A percentile compares a stretch with the other conserved stretches of the same genome.
Evolutionary conservation across 2,329 filamentous ascomycete genomes (phyloP).

Genomic region (Clonostachys chloroleuca): DNA sequence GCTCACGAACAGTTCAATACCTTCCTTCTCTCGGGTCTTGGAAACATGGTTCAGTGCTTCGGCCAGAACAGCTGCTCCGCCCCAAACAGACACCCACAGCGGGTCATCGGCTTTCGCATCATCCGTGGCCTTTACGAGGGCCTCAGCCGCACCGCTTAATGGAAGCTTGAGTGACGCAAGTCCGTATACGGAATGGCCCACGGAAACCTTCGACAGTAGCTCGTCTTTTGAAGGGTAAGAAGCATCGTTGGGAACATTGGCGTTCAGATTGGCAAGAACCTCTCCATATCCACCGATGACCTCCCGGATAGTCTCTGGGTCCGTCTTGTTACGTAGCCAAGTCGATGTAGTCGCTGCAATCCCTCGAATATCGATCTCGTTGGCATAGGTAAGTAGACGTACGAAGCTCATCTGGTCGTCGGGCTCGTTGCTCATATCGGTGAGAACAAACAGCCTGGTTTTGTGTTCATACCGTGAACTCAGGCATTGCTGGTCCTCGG

Average conservation of each 20-base stretch:
- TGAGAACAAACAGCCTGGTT: conserved; percentile 28
- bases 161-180: background rate
- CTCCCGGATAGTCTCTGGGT: background rate
- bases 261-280: background rate
- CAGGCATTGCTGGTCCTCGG: too few species aligned
- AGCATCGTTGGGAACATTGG: background rate
- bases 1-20: conserved; percentile 25
- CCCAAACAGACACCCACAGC: conserved; percentile 49
- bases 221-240: background rate
- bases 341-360: conserved; percentile 34
- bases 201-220: background rate
- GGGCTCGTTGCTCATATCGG: conserved; percentile 36
- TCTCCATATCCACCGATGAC: background rate
- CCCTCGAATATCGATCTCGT: conserved; percentile 34
- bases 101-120: conserved; percentile 13
- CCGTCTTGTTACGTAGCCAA: conserved; percentile 26
- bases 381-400: conserved; percentile 32
- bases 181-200: background rate
- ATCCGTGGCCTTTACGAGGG: background rate
- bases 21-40: conserved; percentile 9
- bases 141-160: background rate
- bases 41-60: conserved; percentile 35
- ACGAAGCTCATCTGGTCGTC: conserved; percentile 34
- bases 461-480: conserved; percentile 4
- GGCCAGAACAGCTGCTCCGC: conserved; percentile 47